Percentiles rank a stretch among this genome's conserved stretches.
phyloP scores from a whole-genome alignment of 208 protist species.

The Leishmania martiniquensis region DNA sequence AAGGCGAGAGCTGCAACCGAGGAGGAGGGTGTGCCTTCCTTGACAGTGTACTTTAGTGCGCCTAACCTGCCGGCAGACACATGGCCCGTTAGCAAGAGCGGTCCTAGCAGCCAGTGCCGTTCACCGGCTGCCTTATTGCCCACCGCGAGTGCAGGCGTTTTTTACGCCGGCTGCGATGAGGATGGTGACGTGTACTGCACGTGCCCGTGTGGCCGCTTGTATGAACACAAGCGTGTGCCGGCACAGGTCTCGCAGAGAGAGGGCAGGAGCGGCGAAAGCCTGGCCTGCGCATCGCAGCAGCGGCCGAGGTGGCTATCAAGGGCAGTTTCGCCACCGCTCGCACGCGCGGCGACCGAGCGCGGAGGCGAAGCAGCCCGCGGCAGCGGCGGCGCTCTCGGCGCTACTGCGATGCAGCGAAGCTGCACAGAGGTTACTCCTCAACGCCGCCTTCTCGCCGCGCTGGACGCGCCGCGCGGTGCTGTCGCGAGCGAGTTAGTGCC shows the following conservation, averaged over 20 bases:
- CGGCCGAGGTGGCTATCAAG: not conserved
- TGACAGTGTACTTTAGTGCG: slow-evolving; percentile 33
- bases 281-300: not conserved
- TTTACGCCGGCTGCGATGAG: slow-evolving; percentile 33
- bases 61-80: not conserved
- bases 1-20: not conserved
- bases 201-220: slow-evolving; percentile 26
- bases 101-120: not conserved
- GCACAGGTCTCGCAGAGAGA: not conserved
- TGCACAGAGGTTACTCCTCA: not conserved
- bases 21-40: not conserved
- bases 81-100: not conserved
- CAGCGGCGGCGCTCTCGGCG: not conserved
- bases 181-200: slow-evolving; percentile 29
- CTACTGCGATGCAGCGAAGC: not conserved
- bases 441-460: slow-evolving; percentile 9
- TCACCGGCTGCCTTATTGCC: not conserved
- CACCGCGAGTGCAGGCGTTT: slow-evolving; percentile 5
- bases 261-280: not conserved
- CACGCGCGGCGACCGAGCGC: not conserved
- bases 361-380: not conserved
- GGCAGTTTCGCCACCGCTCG: not conserved
- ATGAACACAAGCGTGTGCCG: slow-evolving; percentile 2
- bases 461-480: slow-evolving; percentile 12
- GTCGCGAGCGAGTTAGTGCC: not conserved